Base-by-base conservation (phyloP, 164 flowering plant genomes). In the Stephania japonica region DNA sequence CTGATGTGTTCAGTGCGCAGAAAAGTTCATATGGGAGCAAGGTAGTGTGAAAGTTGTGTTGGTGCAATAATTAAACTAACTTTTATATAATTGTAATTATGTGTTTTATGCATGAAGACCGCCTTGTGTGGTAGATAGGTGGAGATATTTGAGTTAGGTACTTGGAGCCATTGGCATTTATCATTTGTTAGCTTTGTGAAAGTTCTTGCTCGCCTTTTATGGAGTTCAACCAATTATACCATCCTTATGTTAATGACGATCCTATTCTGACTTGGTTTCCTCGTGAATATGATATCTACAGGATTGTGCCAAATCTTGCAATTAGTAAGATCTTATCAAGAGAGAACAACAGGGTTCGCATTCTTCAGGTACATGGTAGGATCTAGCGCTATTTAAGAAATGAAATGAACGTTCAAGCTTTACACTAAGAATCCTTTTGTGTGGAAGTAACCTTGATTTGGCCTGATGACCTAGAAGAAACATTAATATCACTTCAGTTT, bases 231-330 rank as follows among this genome's bases (percentile, higher is more conserved):
- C 8, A 42, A 43, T 66, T 59, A 24, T 25, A 68, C 61, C 42
- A 18, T 5, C 61, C 25, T 16, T 68, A 3, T 56, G 18, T 56
- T 32, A 12, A 44, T 53, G 41, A 41, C 63, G 42, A 70, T 27
- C 68, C 8, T 70, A 32, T 67, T 68, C 32, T 65, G 70, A 68
- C 73, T 65, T 70, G 68, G 26, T 67, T 27, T 72, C 67, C 76
- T 78, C 56, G 64, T 80, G 70, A 70, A 44, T 42, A 70, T 73
- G 56, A 3, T 67, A 78, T 77, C 83, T 77, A 78, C 94, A 92
- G 98, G 86, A 79, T 92, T 70, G 99, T 95, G 80, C 99, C 97
- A 77, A 91, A 95, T 78, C 86, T 95, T 80, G 96, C 94, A 19
- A 95, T 95, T 75, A 91, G 99, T 73, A 95, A 86, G 86, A 81